These are phyloP conservation scores for Dacryopinax spathularia DNA, from an alignment of 768 basidiomycete species.

Conservation along the genomic window DNA sequence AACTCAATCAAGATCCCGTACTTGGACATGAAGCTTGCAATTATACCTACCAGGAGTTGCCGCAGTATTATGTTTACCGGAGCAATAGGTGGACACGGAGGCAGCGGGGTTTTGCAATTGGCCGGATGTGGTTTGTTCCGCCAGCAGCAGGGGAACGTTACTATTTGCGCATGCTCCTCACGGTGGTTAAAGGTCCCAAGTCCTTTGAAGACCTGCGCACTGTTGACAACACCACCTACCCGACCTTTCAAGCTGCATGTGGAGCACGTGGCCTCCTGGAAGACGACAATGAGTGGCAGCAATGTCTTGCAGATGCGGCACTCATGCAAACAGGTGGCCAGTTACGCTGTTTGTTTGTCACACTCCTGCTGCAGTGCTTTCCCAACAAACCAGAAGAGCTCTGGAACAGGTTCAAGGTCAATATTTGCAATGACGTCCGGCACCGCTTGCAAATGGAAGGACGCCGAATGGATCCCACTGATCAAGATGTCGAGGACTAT, in stretches of 20 bases:
- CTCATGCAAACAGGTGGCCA: conserved; percentile 27
- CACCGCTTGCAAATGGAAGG: conserved; percentile 12
- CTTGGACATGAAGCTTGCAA: conserved; percentile 10
- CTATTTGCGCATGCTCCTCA: conserved; percentile 31
- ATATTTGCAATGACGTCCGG: conserved; percentile 34
- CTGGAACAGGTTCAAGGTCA: conserved; percentile 26
- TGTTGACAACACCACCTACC: conserved; percentile 10
- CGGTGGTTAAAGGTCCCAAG: conserved; percentile 27
- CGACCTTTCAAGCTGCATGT: conserved; percentile 31
- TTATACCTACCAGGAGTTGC: conserved; percentile 29
- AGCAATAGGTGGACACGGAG: conserved; percentile 23
- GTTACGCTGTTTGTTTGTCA: conserved; percentile 29
- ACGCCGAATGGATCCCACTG: conserved; percentile 17
- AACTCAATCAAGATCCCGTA: conserved; percentile 13
- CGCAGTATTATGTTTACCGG: conserved; percentile 22
- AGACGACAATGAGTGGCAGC: conserved; percentile 31
- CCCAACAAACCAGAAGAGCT: conserved; percentile 26
- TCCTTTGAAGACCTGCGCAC: conserved; percentile 16
- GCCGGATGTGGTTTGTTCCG: conserved; percentile 28
- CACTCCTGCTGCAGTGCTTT: conserved; percentile 23
- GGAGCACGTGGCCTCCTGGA: conserved; percentile 28
- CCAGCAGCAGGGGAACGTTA: conserved; percentile 23
- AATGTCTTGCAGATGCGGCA: conserved; percentile 30
- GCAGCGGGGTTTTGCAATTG: conserved; percentile 25
- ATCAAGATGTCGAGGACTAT: conserved; percentile 28